These are phyloP conservation scores for Boletus tomentosulus DNA, from an alignment of 768 basidiomycete species.

Conservation along the genomic window DNA sequence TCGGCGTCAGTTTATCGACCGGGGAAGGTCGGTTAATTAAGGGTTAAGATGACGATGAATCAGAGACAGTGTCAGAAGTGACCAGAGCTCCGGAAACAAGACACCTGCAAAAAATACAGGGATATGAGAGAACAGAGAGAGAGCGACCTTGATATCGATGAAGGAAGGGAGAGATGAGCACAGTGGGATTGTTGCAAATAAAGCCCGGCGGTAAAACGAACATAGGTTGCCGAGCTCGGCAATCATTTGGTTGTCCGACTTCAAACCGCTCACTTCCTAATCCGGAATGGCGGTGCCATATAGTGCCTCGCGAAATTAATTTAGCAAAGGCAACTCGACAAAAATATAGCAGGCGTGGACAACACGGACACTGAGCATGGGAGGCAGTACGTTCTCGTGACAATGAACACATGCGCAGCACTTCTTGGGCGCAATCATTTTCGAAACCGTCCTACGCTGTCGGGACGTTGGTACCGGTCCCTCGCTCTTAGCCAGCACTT, in stretches of 20 bases:
- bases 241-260: slow-evolving; percentile 35
- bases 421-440: slow-evolving; percentile 20
- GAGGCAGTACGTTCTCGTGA: slow-evolving; percentile 23
- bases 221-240: slow-evolving; percentile 36
- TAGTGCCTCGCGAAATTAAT: slow-evolving; percentile 24
- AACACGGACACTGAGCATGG: slow-evolving; percentile 12
- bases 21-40: slow-evolving; percentile 40
- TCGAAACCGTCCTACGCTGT: not conserved
- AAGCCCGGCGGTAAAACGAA: slow-evolving; percentile 37
- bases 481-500: not conserved
- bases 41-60: slow-evolving; percentile 28
- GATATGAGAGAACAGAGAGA: slow-evolving; percentile 8
- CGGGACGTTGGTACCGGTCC: not conserved
- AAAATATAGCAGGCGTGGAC: slow-evolving; percentile 18
- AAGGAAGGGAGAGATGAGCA: slow-evolving; percentile 25
- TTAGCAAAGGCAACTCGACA: slow-evolving; percentile 9
- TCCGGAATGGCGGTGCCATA: slow-evolving; percentile 19
- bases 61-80: slow-evolving; percentile 9
- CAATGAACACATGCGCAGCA: slow-evolving; percentile 15
- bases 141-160: slow-evolving; percentile 27
- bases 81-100: not conserved
- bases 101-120: slow-evolving; percentile 1
- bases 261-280: slow-evolving; percentile 32
- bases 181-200: slow-evolving; percentile 39
- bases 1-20: slow-evolving; percentile 40